phyloP scores from a whole-genome alignment of 73 alveolate species.

The Paramecium octaurelia region DNA sequence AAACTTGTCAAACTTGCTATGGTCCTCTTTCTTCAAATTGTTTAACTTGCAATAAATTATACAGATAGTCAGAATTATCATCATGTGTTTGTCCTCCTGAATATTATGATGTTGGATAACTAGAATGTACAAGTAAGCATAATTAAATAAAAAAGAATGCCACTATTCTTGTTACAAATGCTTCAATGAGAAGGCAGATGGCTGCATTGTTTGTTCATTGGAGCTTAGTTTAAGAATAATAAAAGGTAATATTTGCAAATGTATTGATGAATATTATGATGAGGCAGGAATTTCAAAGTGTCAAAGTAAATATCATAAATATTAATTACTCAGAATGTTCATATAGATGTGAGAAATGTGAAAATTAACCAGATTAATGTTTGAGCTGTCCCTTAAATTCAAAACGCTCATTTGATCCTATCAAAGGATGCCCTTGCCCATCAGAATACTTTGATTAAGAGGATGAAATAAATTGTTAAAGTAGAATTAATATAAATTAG shows the following conservation, averaged over 20 bases:
- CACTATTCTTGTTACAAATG: neutral
- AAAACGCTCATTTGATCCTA: neutral
- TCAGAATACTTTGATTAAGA: neutral
- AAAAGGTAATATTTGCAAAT: too few relatives aligned
- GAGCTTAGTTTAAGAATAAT: too few relatives aligned
- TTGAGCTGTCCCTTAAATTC: neutral
- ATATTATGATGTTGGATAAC: neutral
- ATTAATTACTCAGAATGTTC: neutral
- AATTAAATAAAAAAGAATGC: neutral
- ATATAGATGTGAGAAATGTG: neutral
- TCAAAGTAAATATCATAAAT: too few relatives aligned
- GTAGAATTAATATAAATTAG: neutral
- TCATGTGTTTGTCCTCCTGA: neutral
- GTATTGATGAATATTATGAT: too few relatives aligned
- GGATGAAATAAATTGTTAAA: neutral
- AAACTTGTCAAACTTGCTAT: neutral
- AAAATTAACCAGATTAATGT: neutral
- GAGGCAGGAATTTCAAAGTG: too few relatives aligned
- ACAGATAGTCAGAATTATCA: neutral
- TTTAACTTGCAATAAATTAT: neutral
- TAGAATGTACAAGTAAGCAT: neutral
- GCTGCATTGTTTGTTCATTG: too few relatives aligned
- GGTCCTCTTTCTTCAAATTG: neutral
- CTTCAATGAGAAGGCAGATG: neutral
- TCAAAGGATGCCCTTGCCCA: neutral